Evolutionary conservation across 768 basidiomycete genomes (phyloP).

Genomic region (Cystofilobasidium ferigula): DNA sequence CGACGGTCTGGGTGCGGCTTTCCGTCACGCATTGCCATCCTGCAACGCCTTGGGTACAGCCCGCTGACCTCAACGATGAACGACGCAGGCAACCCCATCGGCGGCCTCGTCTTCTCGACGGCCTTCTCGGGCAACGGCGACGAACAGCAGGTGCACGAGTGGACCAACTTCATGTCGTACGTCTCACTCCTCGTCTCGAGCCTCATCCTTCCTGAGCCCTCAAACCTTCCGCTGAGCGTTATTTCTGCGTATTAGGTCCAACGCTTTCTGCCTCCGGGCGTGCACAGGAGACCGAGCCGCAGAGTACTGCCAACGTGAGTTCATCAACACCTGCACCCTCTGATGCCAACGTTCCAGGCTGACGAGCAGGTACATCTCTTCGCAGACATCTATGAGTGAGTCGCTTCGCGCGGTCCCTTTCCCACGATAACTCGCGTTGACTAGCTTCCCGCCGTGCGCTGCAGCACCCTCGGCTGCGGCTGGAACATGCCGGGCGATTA

Average conservation of each 20-base stretch:
- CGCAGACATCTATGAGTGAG: slow-evolving; percentile 6
- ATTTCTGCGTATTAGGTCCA: slow-evolving; percentile 48
- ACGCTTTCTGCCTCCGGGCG: slow-evolving; percentile 33
- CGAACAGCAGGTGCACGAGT: slow-evolving; percentile 51
- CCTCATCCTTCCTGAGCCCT: slow-evolving; percentile 19
- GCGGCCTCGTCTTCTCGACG: slow-evolving; percentile 54
- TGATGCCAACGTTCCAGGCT: no score
- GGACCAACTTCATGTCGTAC: slow-evolving; percentile 44
- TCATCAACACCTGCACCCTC: background rate
- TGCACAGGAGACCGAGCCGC: slow-evolving; percentile 41
- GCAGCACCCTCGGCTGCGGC: slow-evolving; percentile 26
- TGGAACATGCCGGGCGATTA: slow-evolving; percentile 42
- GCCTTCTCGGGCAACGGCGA: slow-evolving; percentile 14
- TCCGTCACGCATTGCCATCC: background rate
- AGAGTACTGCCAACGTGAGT: slow-evolving; percentile 49
- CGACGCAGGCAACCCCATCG: slow-evolving; percentile 38
- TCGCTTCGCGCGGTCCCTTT: no score
- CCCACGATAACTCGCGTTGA: no score
- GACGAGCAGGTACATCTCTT: background rate
- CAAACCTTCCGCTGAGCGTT: no score
- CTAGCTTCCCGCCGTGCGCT: no score
- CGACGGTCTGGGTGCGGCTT: slow-evolving; percentile 44
- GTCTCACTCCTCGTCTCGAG: slow-evolving; percentile 8
- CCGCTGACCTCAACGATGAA: background rate
- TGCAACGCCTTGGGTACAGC: background rate